phyloP scores from a whole-genome alignment of 192 early-diverging fungal genomes.

The Umbelopsis vinacea region DNA sequence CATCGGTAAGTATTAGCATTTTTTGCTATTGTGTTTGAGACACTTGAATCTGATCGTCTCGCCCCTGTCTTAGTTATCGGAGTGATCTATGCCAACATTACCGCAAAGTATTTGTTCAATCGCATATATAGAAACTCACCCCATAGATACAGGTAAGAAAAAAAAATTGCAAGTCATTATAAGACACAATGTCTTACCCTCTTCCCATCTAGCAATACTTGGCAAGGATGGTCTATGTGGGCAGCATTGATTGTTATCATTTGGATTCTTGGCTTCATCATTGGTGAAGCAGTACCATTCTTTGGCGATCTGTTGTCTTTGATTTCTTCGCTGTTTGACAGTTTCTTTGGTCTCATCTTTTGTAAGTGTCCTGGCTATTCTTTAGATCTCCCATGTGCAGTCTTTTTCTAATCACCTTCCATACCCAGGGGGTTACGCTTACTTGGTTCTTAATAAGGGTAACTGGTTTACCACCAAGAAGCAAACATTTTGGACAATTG shows the following conservation, averaged over 20 bases:
- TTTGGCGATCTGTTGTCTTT: conserved; percentile 19
- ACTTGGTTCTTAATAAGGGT: conserved; percentile 9
- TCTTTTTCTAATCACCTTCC: too few relatives aligned
- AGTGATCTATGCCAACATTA: conserved; percentile 10
- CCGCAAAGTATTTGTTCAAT: conserved; percentile 16
- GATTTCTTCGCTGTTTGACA: conserved; percentile 16
- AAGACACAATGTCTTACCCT: background rate
- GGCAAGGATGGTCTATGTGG: conserved; percentile 21
- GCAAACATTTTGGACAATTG: background rate
- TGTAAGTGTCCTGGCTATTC: background rate
- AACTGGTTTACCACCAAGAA: background rate
- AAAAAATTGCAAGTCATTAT: background rate
- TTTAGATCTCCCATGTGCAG: too few relatives aligned
- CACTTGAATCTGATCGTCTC: background rate
- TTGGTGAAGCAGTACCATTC: conserved; percentile 12
- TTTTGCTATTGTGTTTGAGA: background rate
- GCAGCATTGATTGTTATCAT: conserved; percentile 4
- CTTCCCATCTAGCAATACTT: background rate
- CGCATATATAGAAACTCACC: conserved; percentile 4
- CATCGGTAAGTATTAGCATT: background rate
- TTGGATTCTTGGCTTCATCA: conserved; percentile 6
- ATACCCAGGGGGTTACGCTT: conserved; percentile 11
- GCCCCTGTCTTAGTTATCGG: background rate
- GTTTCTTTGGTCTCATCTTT: conserved; percentile 17
- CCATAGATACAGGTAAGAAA: conserved; percentile 4